A percentile compares a stretch with the other conserved stretches of the same genome.
Evolutionary conservation across 441 rosid genomes (phyloP).

Genomic region (Theobroma grandiflorum): DNA sequence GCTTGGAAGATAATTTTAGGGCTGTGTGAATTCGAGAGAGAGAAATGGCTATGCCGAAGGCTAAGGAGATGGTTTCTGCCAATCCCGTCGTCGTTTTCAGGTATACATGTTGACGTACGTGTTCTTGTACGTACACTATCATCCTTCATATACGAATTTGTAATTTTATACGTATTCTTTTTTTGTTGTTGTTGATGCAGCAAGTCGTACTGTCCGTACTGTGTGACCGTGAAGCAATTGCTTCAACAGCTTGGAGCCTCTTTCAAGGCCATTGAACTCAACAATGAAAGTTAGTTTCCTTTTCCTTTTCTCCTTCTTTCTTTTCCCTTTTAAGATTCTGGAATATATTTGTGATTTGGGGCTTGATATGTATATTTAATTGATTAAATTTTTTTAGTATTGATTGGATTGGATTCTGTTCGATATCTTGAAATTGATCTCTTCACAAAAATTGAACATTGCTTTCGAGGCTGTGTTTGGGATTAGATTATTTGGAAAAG

Average conservation of each 20-base stretch:
- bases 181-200: slow-evolving; percentile 42
- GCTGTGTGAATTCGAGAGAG: background rate
- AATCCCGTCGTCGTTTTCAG: slow-evolving; percentile 83
- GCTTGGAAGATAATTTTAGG: background rate
- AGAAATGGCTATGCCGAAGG: slow-evolving; percentile 71
- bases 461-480: background rate
- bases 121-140: background rate
- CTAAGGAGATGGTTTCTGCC: slow-evolving; percentile 63
- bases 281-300: slow-evolving; percentile 61
- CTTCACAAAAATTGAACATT: background rate
- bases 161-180: background rate
- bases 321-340: background rate
- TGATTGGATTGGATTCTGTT: background rate
- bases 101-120: slow-evolving; percentile 28
- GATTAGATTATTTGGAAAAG: background rate
- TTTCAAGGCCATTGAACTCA: slow-evolving; percentile 68
- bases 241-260: slow-evolving; percentile 61
- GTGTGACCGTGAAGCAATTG: slow-evolving; percentile 72
- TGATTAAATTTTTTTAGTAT: background rate
- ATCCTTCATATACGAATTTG: background rate
- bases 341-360: background rate
- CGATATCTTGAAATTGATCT: background rate
- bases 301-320: background rate
- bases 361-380: background rate
- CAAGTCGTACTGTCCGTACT: slow-evolving; percentile 78